phyloP scores from a whole-genome alignment of 129 eudicot species.

The Ambrosia artemisiifolia region DNA sequence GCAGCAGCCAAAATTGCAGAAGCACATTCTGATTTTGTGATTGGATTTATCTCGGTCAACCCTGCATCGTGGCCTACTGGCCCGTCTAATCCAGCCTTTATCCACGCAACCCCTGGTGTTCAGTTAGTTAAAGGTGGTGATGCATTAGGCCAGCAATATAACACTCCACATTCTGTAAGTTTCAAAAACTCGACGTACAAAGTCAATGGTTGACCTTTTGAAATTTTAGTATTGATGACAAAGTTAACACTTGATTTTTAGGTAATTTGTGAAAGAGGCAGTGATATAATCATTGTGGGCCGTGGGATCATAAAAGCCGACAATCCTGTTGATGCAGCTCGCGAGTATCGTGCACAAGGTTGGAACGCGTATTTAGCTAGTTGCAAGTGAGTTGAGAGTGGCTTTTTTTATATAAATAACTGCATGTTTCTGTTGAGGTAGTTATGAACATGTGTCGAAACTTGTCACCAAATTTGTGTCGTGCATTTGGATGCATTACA shows the following conservation, averaged over 20 bases:
- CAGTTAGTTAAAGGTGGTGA: constrained; percentile 96
- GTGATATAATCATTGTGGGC: constrained; percentile 89
- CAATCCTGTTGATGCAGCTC: constrained; percentile 79
- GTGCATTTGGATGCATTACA: constrained; percentile 2
- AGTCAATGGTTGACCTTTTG: not conserved
- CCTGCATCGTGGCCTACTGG: constrained; percentile 89
- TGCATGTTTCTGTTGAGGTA: not conserved
- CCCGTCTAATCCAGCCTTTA: constrained; percentile 65
- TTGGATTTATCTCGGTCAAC: constrained; percentile 92
- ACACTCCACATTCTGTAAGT: constrained; percentile 89
- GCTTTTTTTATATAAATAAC: constrained; percentile 2
- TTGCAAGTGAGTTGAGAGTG: constrained; percentile 42
- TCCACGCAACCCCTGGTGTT: constrained; percentile 99
- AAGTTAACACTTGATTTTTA: constrained; percentile 22
- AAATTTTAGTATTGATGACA: constrained; percentile 1
- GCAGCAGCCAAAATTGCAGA: constrained; percentile 89
- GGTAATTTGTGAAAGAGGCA: constrained; percentile 83
- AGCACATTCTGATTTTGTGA: constrained; percentile 87
- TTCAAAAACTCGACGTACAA: not conserved
- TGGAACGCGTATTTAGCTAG: constrained; percentile 72
- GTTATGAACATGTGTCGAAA: constrained; percentile 10
- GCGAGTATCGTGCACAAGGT: constrained; percentile 81
- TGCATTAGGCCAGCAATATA: constrained; percentile 90
- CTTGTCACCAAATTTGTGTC: constrained; percentile 14
- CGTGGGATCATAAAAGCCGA: constrained; percentile 92